A percentile compares a stretch with the other conserved stretches of the same genome.
phyloP scores from a whole-genome alignment of 345 rosid genomes.

The Camelina hispida region DNA sequence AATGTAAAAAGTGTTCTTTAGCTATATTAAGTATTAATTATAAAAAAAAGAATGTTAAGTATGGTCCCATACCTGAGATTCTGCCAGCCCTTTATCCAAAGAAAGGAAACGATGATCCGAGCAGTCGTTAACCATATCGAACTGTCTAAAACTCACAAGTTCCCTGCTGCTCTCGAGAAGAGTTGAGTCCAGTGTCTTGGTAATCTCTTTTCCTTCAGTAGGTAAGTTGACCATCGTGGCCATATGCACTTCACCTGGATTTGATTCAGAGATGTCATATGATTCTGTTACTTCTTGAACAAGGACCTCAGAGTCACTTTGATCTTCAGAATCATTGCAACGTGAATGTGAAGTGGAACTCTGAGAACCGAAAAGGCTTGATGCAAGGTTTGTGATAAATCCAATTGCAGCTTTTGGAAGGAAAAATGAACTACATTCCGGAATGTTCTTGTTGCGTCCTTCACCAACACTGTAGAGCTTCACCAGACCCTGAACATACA shows the following conservation, averaged over 20 bases:
- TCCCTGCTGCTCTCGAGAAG: constrained; percentile 32
- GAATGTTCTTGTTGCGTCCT: constrained; percentile 41
- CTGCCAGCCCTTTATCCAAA: constrained; percentile 49
- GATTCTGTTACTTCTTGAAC: constrained; percentile 46
- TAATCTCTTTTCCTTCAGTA: constrained; percentile 44
- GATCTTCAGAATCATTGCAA: constrained; percentile 49
- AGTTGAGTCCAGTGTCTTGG: constrained; percentile 38
- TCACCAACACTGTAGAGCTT: constrained; percentile 46
- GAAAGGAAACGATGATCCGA: constrained; percentile 80
- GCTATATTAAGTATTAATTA: constrained; percentile 6
- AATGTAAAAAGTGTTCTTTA: constrained; percentile 12
- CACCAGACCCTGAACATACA: constrained; percentile 57
- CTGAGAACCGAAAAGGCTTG: constrained; percentile 59
- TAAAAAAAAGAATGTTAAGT: constrained; percentile 10
- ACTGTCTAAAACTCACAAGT: constrained; percentile 54
- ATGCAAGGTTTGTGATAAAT: constrained; percentile 62
- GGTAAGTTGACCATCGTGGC: constrained; percentile 33
- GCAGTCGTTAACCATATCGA: constrained; percentile 77
- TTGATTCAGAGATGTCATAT: constrained; percentile 43
- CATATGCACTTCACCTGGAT: constrained; percentile 44
- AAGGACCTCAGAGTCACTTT: constrained; percentile 42
- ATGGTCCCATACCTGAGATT: constrained; percentile 64
- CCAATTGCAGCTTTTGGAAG: constrained; percentile 70
- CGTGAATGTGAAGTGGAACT: constrained; percentile 51
- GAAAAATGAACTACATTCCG: constrained; percentile 54